A percentile compares a stretch with the other conserved stretches of the same genome.
These are phyloP conservation scores for Tolypocladium ophioglossoides DNA, from an alignment of 2,329 filamentous ascomycete species.

Conservation along the genomic window DNA sequence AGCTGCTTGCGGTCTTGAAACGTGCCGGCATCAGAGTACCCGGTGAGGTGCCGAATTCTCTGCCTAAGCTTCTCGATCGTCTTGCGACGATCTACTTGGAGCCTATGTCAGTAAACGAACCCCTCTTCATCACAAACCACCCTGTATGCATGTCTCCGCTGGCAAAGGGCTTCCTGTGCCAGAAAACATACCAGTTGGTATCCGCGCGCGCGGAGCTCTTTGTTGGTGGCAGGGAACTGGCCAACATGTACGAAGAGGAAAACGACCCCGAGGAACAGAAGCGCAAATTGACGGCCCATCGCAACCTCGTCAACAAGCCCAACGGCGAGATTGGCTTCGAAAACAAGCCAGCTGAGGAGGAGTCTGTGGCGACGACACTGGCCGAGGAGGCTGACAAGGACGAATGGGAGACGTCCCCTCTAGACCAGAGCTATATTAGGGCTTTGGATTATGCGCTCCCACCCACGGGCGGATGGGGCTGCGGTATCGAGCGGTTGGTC, in stretches of 20 bases:
- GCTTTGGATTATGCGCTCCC: constrained; percentile 83
- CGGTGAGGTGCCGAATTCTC: constrained; percentile 47
- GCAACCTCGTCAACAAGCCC: constrained; percentile 23
- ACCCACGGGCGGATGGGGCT: constrained; percentile 96
- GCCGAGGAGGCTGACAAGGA: constrained; percentile 22
- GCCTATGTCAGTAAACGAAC: constrained; percentile 52
- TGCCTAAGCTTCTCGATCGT: constrained; percentile 66
- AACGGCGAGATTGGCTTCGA: constrained; percentile 21
- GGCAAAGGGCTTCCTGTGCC: constrained; percentile 73
- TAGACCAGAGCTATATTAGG: constrained; percentile 73
- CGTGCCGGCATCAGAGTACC: constrained; percentile 56
- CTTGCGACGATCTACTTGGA: constrained; percentile 72
- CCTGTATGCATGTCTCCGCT: constrained; percentile 86
- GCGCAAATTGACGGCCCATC: constrained; percentile 61
- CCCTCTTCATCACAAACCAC: constrained; percentile 82
- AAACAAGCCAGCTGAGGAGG: constrained; percentile 1
- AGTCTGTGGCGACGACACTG: constrained; percentile 26
- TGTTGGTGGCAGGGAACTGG: constrained; percentile 67
- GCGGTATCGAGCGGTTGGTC: constrained; percentile 78
- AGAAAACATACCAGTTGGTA: constrained; percentile 56
- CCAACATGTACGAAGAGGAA: constrained; percentile 98
- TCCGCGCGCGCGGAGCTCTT: constrained; percentile 81
- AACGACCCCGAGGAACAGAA: constrained; percentile 84
- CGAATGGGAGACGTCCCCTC: constrained; percentile 33
- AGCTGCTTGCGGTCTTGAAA: constrained; percentile 40